Evolutionary conservation across 805 yeast species (phyloP).

Genomic region (Myxozyma monticola): DNA sequence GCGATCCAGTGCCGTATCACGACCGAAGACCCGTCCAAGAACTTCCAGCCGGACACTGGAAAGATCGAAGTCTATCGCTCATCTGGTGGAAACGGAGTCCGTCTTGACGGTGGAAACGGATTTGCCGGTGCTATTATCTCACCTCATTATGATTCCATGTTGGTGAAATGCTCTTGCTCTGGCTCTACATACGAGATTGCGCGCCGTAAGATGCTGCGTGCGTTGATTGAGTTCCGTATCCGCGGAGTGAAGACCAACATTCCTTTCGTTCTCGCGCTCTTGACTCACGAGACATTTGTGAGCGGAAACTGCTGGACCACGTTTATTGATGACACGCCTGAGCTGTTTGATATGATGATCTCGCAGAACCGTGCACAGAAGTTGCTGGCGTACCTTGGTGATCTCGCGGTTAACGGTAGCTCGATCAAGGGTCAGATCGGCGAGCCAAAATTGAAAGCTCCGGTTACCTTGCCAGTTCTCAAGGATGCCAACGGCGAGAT

Average conservation of each 20-base stretch:
- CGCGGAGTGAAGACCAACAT: conserved; percentile 99
- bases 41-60: conserved; percentile 98
- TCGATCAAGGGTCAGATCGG: conserved; percentile 96
- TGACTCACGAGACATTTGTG: conserved; percentile 87
- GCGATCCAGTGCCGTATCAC: conserved; percentile 99
- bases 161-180: conserved; percentile 96
- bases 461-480: conserved; percentile 73
- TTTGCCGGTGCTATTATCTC: conserved; percentile 95
- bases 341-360: conserved; percentile 87
- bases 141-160: conserved; percentile 97
- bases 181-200: conserved; percentile 97
- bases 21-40: conserved; percentile 95
- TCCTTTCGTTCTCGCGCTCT: conserved; percentile 87
- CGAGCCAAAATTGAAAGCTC: conserved; percentile 73
- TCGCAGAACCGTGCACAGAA: conserved; percentile 98
- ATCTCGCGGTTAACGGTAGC: conserved; percentile 92
- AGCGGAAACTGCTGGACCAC: conserved; percentile 95
- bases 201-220: conserved; percentile 95
- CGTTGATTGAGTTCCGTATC: conserved; percentile 94
- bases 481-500: conserved; percentile 61
- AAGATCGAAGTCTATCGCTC: conserved; percentile 97
- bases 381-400: conserved; percentile 85
- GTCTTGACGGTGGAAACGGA: conserved; percentile 98
- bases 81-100: conserved; percentile 98
- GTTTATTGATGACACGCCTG: conserved; percentile 96